These are phyloP conservation scores for Xylona heveae DNA, from an alignment of 495 filamentous ascomycete genomes.

Conservation along the genomic window DNA sequence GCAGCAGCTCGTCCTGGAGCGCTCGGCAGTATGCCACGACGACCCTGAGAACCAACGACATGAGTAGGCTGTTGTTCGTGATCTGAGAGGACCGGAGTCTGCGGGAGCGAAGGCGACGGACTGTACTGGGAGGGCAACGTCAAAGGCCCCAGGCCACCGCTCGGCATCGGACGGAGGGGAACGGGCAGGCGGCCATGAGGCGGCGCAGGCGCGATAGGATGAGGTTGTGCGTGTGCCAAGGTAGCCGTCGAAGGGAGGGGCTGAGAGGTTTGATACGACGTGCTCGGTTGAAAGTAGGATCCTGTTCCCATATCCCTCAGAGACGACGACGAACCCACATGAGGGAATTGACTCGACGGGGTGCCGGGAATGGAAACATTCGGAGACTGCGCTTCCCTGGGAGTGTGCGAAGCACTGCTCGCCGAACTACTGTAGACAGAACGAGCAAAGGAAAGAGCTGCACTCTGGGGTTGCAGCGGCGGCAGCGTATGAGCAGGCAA, in stretches of 20 bases:
- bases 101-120: slow-evolving; percentile 22
- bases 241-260: slow-evolving; percentile 44
- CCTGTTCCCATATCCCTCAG: not conserved
- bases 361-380: slow-evolving; percentile 1
- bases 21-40: slow-evolving; percentile 75
- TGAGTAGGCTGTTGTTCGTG: slow-evolving; percentile 48
- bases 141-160: slow-evolving; percentile 32
- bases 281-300: slow-evolving; percentile 28
- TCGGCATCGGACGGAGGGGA: slow-evolving; percentile 36
- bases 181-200: slow-evolving; percentile 33
- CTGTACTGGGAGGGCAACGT: slow-evolving; percentile 25
- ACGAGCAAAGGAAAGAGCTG: not conserved
- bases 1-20: slow-evolving; percentile 58
- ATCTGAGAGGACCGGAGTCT: slow-evolving; percentile 16
- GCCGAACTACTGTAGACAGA: not conserved
- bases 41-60: slow-evolving; percentile 81
- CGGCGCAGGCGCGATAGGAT: slow-evolving; percentile 50
- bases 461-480: not conserved
- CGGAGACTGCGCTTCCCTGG: slow-evolving; percentile 11
- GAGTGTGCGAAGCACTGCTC: slow-evolving; percentile 10
- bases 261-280: slow-evolving; percentile 37
- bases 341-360: not conserved
- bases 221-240: slow-evolving; percentile 41
- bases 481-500: not conserved
- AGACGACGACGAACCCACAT: not conserved